Conservation (phyloP, 1,139 yeast genomes). For the Yamadazyma sp. region DNA sequence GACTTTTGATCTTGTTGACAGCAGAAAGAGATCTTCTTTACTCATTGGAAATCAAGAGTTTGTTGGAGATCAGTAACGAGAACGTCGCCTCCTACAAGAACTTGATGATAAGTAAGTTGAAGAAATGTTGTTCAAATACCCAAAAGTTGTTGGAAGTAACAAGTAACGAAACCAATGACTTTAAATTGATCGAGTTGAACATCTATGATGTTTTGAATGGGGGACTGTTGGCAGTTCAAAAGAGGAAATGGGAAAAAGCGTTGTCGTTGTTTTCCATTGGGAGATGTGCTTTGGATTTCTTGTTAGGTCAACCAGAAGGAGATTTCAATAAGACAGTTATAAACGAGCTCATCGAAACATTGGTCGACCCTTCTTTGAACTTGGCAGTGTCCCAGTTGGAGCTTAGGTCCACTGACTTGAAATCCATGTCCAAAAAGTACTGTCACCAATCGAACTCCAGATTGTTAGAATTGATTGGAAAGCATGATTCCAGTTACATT, state of each 20-base stretch:
- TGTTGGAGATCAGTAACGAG: constrained; percentile 54
- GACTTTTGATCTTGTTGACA: constrained; percentile 48
- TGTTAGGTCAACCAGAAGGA: constrained; percentile 25
- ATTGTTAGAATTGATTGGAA: constrained; percentile 37
- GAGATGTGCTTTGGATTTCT: constrained; percentile 57
- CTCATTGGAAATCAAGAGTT: constrained; percentile 62
- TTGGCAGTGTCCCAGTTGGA: constrained; percentile 51
- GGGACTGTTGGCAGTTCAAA: constrained; percentile 60
- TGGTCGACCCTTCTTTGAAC: constrained; percentile 69
- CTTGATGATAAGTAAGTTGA: constrained; percentile 65
- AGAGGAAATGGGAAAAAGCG: constrained; percentile 58
- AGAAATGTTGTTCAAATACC: constrained; percentile 54
- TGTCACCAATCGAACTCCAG: constrained; percentile 31
- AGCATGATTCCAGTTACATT: constrained; percentile 43
- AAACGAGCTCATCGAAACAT: constrained; percentile 55
- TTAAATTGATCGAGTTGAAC: constrained; percentile 54
- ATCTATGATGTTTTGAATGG: constrained; percentile 59
- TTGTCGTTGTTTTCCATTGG: constrained; percentile 58
- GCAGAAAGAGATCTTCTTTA: constrained; percentile 72
- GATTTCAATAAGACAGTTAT: constrained; percentile 43
- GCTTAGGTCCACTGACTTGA: constrained; percentile 38
- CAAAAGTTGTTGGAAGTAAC: constrained; percentile 45
- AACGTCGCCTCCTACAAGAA: constrained; percentile 45
- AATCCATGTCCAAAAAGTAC: constrained; percentile 46
- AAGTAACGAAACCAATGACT: constrained; percentile 27